These are phyloP conservation scores for Circinella umbellata DNA, from an alignment of 371 early-diverging fungal species.

Conservation along the genomic window DNA sequence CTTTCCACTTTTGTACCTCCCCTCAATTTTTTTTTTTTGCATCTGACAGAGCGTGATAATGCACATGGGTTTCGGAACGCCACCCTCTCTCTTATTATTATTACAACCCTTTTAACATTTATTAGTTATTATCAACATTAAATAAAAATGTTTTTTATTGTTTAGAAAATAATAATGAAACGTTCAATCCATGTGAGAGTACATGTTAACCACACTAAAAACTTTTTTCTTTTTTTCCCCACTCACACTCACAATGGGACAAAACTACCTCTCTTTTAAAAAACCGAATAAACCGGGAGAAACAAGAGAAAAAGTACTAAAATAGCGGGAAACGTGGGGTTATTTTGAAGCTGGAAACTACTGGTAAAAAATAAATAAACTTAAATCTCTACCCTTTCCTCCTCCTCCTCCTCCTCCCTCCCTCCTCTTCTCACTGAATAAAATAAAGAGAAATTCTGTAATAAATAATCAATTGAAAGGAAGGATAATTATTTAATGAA, in stretches of 20 bases:
- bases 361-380: background rate
- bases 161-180: background rate
- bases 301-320: background rate
- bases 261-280: background rate
- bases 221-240: background rate
- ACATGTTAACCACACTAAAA: no score
- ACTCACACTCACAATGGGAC: background rate
- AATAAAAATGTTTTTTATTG: background rate
- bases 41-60: constrained; percentile 10
- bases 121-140: background rate
- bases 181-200: background rate
- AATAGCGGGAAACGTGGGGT: background rate
- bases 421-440: no score
- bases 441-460: no score
- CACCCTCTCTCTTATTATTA: background rate
- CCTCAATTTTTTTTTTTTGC: background rate
- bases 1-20: no score
- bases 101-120: background rate
- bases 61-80: constrained; percentile 9
- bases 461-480: no score
- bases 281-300: background rate
- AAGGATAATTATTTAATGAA: no score
- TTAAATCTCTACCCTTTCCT: background rate
- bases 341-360: background rate
- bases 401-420: no score